Evolutionary conservation across 2,329 filamentous ascomycete species (phyloP).

Genomic region (Cladorrhinum sp.): DNA sequence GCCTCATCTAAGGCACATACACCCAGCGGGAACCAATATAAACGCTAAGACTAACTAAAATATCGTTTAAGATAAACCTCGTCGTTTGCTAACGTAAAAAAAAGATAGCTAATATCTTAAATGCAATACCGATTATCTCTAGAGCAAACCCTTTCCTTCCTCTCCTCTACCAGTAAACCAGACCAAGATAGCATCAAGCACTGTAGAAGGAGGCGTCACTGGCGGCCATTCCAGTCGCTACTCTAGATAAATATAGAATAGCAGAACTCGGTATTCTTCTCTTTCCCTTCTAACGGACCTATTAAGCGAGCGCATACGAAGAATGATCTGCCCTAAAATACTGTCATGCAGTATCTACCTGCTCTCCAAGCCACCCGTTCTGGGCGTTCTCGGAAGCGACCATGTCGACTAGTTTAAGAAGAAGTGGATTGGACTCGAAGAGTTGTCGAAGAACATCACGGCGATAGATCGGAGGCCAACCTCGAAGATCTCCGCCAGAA

Average conservation of each 20-base stretch:
- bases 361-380: too few species aligned
- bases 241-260: constrained; percentile 81
- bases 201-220: not conserved
- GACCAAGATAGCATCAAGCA: not conserved
- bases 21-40: not conserved
- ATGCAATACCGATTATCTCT: not conserved
- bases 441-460: too few species aligned
- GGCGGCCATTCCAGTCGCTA: constrained; percentile 51
- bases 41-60: not conserved
- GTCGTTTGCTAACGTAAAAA: not conserved
- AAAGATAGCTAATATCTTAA: not conserved
- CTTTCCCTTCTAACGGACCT: constrained; percentile 80
- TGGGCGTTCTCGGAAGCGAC: too few species aligned
- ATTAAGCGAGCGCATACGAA: constrained; percentile 69
- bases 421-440: too few species aligned
- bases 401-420: too few species aligned
- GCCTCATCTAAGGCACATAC: too few species aligned
- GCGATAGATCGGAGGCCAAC: too few species aligned
- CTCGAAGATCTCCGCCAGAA: too few species aligned
- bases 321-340: constrained; percentile 61
- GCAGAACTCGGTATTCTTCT: constrained; percentile 80
- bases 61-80: not conserved
- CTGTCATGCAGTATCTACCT: too few species aligned
- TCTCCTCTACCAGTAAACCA: not conserved
- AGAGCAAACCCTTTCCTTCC: not conserved